Conservation (phyloP, 2,329 filamentous ascomycete species). For the Dothiorella sarmentorum region DNA sequence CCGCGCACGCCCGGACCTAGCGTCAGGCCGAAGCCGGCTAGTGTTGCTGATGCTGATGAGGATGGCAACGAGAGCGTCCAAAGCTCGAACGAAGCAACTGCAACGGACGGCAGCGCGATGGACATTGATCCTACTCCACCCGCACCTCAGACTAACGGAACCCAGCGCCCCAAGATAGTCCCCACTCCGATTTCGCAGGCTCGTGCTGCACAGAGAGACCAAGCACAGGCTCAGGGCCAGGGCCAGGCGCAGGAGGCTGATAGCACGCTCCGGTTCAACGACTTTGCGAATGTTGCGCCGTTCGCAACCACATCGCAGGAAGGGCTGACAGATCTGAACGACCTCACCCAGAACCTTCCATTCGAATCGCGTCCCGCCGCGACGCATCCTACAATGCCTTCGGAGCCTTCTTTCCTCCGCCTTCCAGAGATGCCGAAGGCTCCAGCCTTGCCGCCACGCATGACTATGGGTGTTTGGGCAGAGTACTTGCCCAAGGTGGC, state of each 20-base stretch:
- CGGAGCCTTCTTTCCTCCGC: conserved; percentile 40
- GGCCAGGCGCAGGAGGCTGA: background rate
- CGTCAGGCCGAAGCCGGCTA: conserved; percentile 9
- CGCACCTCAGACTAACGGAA: conserved; percentile 10
- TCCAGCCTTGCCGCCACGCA: conserved; percentile 42
- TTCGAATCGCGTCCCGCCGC: conserved; percentile 55
- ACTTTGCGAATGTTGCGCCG: conserved; percentile 49
- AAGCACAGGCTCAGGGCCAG: background rate
- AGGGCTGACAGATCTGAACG: conserved; percentile 53
- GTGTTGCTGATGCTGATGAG: conserved; percentile 10
- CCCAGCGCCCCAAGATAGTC: conserved; percentile 24
- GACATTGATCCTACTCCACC: conserved; percentile 43
- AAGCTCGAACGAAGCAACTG: conserved; percentile 21
- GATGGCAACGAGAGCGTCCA: conserved; percentile 18
- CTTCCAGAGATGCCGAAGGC: conserved; percentile 52
- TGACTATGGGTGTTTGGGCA: conserved; percentile 49
- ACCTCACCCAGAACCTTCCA: conserved; percentile 54
- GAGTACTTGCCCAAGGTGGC: conserved; percentile 53
- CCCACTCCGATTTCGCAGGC: conserved; percentile 7
- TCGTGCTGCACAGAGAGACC: background rate
- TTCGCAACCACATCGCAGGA: conserved; percentile 43
- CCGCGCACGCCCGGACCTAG: background rate
- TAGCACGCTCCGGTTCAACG: conserved; percentile 36
- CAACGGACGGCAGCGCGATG: conserved; percentile 40
- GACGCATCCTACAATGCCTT: conserved; percentile 40